Evolutionary conservation across 176 grass and related monocot genomes (phyloP), one percentile per base, ranked within the genome.

Genomic region (Elaeis guineensis): DNA sequence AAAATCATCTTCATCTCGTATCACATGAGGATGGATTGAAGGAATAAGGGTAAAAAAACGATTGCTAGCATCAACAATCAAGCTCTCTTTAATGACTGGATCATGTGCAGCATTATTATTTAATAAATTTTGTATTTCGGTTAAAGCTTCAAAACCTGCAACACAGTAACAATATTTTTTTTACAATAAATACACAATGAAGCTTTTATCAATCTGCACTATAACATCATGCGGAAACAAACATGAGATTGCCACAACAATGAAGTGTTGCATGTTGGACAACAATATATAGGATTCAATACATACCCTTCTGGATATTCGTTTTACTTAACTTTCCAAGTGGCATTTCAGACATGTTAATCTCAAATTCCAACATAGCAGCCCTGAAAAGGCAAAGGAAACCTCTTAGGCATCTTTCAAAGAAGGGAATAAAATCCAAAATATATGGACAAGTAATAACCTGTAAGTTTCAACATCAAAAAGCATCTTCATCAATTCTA

Each of bases 311-410:
- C 67, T 90, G 80, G 59, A 96, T 90, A 80, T 87, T 96, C 64
- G 75, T 66, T 65, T 87, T 96, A 83, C 86, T 96, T 82, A 96
- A 76, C 66, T 96, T 96, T 73, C 91, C 91, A 57, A 96, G 91
- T 48, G 91, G 91, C 91, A 96, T 96, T 82, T 96, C 91, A 24
- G 83, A 72, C 86, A 96, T 84, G 84, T 96, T 96, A 60, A 96
- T 96, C 82, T 96, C 80, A 60, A 96, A 96, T 65, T 96, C 91
- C 80, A 85, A 78, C 86, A 96, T 87, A 67, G 86, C 86, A 72
- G 83, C 69, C 88, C 91, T 96, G 65, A 39, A 69, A 70, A 56
- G 69, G 16, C 17, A 22, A 29, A 49, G 19, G 18, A 32, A 11
- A 29, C 9, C 2, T 16, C 8, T 53, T 60, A 62, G 15, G 15